Conservation (phyloP, 75 land plant species). For the Cunninghamia lanceolata region DNA sequence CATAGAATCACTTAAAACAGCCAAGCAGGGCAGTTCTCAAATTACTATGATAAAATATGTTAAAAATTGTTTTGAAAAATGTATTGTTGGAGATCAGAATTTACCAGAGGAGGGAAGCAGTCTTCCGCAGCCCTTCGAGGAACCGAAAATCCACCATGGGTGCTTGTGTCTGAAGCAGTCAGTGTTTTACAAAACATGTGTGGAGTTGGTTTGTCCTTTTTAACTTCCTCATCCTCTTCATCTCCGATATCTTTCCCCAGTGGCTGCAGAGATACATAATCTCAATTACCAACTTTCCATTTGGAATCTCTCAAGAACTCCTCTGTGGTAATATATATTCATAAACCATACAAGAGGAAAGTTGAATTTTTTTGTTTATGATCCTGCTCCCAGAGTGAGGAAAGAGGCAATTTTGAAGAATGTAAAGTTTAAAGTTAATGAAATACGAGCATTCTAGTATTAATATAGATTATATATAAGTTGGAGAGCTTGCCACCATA, state of each 20-base stretch:
- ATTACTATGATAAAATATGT: not conserved
- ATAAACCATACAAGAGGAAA: not conserved
- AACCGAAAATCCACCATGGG: slow-evolving; percentile 92
- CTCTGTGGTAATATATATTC: not conserved
- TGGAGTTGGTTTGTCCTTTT: slow-evolving; percentile 25
- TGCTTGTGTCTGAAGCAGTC: slow-evolving; percentile 89
- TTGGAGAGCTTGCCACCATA: not conserved
- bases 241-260: slow-evolving; percentile 18
- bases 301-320: not conserved
- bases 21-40: not conserved
- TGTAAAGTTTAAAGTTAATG: not conserved
- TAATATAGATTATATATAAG: not conserved
- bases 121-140: slow-evolving; percentile 94
- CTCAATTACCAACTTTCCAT: not conserved
- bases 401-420: not conserved
- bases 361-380: not conserved
- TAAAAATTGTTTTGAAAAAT: not conserved
- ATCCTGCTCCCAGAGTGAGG: not conserved
- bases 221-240: slow-evolving; percentile 40
- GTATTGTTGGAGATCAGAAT: not conserved
- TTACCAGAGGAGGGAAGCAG: slow-evolving; percentile 87
- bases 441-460: not conserved
- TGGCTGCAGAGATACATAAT: slow-evolving; percentile 18
- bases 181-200: slow-evolving; percentile 91
- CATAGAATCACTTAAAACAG: not conserved